Conservation (phyloP, 2,329 filamentous ascomycete genomes). For the Epicoccum nigrum region DNA sequence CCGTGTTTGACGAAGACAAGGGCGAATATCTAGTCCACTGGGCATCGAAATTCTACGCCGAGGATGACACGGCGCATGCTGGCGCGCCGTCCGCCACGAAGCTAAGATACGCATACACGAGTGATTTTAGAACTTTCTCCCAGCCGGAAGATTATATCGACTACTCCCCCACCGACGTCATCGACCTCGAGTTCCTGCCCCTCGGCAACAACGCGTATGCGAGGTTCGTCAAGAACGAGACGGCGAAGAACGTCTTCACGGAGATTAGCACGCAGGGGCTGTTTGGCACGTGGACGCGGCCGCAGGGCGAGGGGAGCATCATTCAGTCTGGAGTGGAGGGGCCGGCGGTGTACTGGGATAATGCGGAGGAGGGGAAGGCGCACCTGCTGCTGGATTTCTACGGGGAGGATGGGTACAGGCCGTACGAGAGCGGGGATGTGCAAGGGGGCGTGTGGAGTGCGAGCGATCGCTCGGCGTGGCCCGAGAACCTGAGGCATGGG, state of each 20-base stretch:
- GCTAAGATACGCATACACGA: conserved; percentile 63
- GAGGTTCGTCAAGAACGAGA: conserved; percentile 64
- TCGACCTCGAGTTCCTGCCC: conserved; percentile 63
- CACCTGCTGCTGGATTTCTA: conserved; percentile 56
- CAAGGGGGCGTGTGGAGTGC: conserved; percentile 56
- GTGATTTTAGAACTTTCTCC: conserved; percentile 61
- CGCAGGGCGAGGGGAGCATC: conserved; percentile 52
- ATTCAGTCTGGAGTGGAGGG: conserved; percentile 47
- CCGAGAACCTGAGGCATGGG: conserved; percentile 59
- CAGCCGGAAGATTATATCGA: conserved; percentile 59
- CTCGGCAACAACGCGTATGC: conserved; percentile 54
- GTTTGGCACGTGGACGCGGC: conserved; percentile 60
- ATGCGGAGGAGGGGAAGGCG: conserved; percentile 39
- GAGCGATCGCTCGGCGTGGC: conserved; percentile 52
- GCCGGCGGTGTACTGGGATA: conserved; percentile 44
- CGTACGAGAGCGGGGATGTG: conserved; percentile 56
- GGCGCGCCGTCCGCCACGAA: conserved; percentile 51
- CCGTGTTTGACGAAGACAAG: conserved; percentile 58
- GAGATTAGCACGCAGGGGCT: conserved; percentile 58
- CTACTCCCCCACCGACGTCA: conserved; percentile 55
- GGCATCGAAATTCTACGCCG: conserved; percentile 55
- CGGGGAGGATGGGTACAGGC: conserved; percentile 56
- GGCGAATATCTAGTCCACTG: conserved; percentile 57
- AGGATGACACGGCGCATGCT: conserved; percentile 57
- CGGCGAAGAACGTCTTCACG: conserved; percentile 58